Base-by-base conservation (phyloP, 2,329 filamentous ascomycete genomes). In the Sporothrix luriei region DNA sequence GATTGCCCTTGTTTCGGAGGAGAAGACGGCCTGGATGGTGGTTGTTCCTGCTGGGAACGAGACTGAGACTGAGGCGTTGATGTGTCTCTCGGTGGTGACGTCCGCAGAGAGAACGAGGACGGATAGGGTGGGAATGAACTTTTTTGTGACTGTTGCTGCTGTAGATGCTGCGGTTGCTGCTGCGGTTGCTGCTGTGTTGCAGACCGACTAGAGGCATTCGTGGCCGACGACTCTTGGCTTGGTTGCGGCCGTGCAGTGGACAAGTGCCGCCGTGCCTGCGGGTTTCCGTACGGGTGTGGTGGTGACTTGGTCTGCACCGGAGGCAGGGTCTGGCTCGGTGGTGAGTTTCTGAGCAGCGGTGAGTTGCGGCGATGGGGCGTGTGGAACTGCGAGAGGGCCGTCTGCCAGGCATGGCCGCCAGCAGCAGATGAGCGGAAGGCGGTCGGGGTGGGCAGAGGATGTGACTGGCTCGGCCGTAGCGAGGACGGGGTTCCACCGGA, bases 271-370 rank as follows among this genome's bases (percentile, higher is more conserved):
- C n/a, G 57, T 21, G 14, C 5, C 4, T 46, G 61, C 2, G 21
- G 43, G 16, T 19, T 29, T 29, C n/a, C 61, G 33, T 64, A 64
- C 3, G 61, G 61, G 26, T 64, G 61, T 0, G 61, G 61, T 1
- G 61, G 61, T 29, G 61, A 64, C 14, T 48, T 64, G 40, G 61
- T 64, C 16, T 64, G 61, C 43, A 64, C 61, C 14, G 61, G 61
- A 49, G 61, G 61, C 24, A 64, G 43, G 3, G 61, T 49, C 61
- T 64, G 61, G 61, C 61, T 64, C 6, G 61, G 61, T 1, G 61
- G 61, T n/a, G 61, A 64, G 61, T 64, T 48, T 21, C 61, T 46
- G 21, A 62, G 14, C 21, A 49, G 43, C 46, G 43, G 61, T 3
- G 61, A 24, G 16, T 49, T 49, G 21, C 61, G 61, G 9, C 43